Evolutionary conservation across 352 stramenopile species (phyloP).

Genomic region (Blastocystis sp.): DNA sequence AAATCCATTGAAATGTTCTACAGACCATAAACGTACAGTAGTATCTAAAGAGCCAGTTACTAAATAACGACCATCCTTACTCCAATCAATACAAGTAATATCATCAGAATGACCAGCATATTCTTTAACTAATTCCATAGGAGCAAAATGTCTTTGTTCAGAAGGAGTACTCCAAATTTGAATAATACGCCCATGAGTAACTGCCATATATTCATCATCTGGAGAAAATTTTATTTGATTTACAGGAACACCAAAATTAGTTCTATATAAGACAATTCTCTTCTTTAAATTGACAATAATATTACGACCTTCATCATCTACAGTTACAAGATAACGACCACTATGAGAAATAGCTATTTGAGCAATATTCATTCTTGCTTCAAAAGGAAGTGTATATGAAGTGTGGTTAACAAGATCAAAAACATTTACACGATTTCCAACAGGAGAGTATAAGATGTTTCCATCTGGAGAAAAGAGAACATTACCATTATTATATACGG

Average conservation of each 20-base stretch:
- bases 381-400: constrained; percentile 61
- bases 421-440: constrained; percentile 73
- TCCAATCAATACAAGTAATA: constrained; percentile 47
- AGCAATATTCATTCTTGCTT: constrained; percentile 66
- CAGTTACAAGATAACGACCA: constrained; percentile 60
- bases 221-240: constrained; percentile 62
- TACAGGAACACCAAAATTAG: constrained; percentile 74
- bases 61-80: constrained; percentile 51
- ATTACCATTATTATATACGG: constrained; percentile 72
- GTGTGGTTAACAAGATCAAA: constrained; percentile 61
- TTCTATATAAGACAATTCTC: constrained; percentile 66
- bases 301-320: constrained; percentile 62
- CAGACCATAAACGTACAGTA: constrained; percentile 61
- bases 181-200: constrained; percentile 65
- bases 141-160: constrained; percentile 63
- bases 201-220: constrained; percentile 62
- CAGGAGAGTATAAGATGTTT: constrained; percentile 67
- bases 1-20: constrained; percentile 54
- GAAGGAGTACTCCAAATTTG: constrained; percentile 67
- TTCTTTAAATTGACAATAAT: constrained; percentile 67
- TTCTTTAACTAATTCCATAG: constrained; percentile 62
- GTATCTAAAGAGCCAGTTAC: constrained; percentile 64
- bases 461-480: constrained; percentile 70
- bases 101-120: constrained; percentile 66
- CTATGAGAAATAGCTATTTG: constrained; percentile 62